phyloP scores from a whole-genome alignment of 768 basidiomycete genomes.

The Lentinula edodes region DNA sequence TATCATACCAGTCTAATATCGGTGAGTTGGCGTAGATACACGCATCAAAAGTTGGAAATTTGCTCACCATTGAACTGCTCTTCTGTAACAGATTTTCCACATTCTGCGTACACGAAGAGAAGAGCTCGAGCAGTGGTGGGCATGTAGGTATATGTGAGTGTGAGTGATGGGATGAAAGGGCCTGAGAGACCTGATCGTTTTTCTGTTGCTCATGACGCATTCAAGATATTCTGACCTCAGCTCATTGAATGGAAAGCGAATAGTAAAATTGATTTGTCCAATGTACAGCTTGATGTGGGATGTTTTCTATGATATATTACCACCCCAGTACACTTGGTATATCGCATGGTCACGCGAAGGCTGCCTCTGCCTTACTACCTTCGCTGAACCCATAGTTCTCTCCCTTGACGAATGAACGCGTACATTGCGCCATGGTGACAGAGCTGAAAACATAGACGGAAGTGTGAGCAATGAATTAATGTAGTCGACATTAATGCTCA shows the following conservation, averaged over 20 bases:
- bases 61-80: conserved; percentile 27
- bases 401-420: conserved; percentile 76
- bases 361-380: conserved; percentile 37
- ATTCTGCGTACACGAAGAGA: conserved; percentile 14
- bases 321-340: neutral
- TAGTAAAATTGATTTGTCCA: neutral
- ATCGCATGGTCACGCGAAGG: conserved; percentile 29
- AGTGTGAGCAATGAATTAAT: neutral
- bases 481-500: conserved; percentile 36
- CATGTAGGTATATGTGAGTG: neutral
- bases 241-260: neutral
- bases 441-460: conserved; percentile 40
- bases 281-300: neutral
- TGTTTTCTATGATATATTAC: neutral
- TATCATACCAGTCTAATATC: conserved; percentile 30
- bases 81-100: conserved; percentile 20
- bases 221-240: neutral
- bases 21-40: neutral
- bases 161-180: neutral
- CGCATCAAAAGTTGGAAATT: no score
- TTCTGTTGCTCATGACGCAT: no score
- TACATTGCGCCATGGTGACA: conserved; percentile 96
- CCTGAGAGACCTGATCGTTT: no score
- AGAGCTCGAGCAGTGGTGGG: neutral
- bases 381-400: conserved; percentile 57